Evolutionary conservation across 1,139 yeast species (phyloP), one percentile per base, ranked within the genome.

Genomic region (Suhomyces wounanorum): DNA sequence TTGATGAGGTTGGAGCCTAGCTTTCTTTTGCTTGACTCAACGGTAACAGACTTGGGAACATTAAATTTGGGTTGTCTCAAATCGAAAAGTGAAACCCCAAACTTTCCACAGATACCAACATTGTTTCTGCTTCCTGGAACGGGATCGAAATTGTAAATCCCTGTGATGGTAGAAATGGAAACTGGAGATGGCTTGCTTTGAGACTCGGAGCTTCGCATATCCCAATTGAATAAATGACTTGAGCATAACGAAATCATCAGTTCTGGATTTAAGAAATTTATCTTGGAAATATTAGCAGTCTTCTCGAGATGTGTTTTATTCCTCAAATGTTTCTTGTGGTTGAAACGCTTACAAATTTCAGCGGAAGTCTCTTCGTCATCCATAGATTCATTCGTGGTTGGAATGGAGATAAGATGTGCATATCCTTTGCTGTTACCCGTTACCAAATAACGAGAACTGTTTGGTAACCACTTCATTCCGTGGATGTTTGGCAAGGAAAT

Each of bases 361-460:
- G 96, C 96, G 31, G 82, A 78, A 40, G 73, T 67, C 1, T 65
- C 78, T 30, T 73, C 73, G 14, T 70, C 73, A 10, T 53, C 52
- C 17, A 51, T 63, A 28, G 66, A 62, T 25, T 66, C 64, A 28
- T 45, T 40, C 2, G 51, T 47, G 1, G 50, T 40, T 3, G 96
- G 95, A n/a, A 88, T 70, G 14, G 85, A 73, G 2, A 87, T 80
- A 51, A 89, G 67, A 65, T 89, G 88, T 0, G 84, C 87, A 54
- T 81, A 73, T 1, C 96, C 96, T 49, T 81, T 78, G 52, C 74
- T 78, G 63, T 88, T 91, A 7, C 96, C 96, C 0, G 92, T 79
- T 14, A 86, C 74, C 45, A 89, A 63, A 50, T 70, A 68, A 33
- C 63, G 62, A 28, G 68, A 60, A 40, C 68, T 64, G 6, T 62